Percentiles rank a stretch among this genome's conserved stretches.
Evolutionary conservation across 257 asterid genomes (phyloP).

Genomic region (Penstemon barbatus): DNA sequence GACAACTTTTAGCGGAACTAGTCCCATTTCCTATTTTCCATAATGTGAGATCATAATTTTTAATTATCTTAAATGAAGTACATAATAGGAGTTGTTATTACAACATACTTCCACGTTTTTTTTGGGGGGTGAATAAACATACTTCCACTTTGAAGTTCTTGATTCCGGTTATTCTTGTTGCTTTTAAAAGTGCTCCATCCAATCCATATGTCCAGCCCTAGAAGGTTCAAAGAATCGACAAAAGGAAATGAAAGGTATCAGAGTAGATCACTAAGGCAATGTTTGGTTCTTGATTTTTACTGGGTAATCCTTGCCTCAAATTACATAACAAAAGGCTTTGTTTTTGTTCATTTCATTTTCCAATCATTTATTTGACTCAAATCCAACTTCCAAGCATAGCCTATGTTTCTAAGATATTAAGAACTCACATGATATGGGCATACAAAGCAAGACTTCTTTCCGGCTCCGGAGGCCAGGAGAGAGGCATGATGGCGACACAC

Average conservation of each 20-base stretch:
- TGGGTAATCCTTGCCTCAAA: no score
- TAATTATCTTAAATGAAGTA: background rate
- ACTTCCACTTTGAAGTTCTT: conserved; percentile 73
- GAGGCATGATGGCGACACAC: conserved; percentile 96
- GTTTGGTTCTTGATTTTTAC: no score
- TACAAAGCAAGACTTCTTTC: conserved; percentile 71
- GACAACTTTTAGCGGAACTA: conserved; percentile 60
- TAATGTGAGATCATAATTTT: conserved; percentile 25
- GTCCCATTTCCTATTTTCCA: conserved; percentile 78
- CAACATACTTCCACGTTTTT: conserved; percentile 46
- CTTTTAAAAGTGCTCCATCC: conserved; percentile 73
- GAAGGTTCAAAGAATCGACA: conserved; percentile 13
- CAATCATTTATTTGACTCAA: no score
- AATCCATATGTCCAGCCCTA: conserved; percentile 93
- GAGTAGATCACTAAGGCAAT: background rate
- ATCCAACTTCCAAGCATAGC: background rate
- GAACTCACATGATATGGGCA: conserved; percentile 95
- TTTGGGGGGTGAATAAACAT: background rate
- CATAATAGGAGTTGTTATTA: conserved; percentile 19
- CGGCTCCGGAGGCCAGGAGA: conserved; percentile 67
- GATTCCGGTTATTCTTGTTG: conserved; percentile 71
- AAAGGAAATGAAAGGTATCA: background rate
- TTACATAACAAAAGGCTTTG: no score
- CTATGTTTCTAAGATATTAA: conserved; percentile 4
- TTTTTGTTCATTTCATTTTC: no score